These are phyloP conservation scores for Pachysandra terminalis DNA, from an alignment of 164 flowering plant species.

Conservation along the genomic window DNA sequence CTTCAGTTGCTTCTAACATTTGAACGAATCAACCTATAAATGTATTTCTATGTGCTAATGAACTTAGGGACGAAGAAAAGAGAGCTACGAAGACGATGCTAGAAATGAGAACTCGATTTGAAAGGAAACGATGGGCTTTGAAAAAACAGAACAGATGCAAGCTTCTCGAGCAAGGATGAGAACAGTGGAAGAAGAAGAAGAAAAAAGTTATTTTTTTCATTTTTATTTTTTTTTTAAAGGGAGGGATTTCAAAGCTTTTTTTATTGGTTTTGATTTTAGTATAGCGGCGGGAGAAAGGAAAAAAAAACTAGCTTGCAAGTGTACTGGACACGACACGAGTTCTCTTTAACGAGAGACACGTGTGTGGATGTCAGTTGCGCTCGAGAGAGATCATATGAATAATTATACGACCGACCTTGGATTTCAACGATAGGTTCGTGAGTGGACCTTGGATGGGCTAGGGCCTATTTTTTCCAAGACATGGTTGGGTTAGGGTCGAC, in stretches of 20 bases:
- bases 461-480: no score
- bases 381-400: no score
- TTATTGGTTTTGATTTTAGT: not conserved
- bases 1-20: conserved; percentile 1
- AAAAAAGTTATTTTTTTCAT: no score
- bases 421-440: no score
- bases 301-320: not conserved
- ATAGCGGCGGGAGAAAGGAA: not conserved
- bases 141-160: not conserved
- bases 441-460: no score
- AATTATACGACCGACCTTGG: no score
- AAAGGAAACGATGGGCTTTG: not conserved
- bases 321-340: no score
- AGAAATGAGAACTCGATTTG: not conserved
- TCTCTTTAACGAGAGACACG: no score
- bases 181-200: not conserved
- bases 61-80: not conserved
- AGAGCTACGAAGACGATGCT: not conserved
- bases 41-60: not conserved
- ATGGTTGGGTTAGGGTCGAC: no score
- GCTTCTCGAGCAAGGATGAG: not conserved
- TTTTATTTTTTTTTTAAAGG: not conserved
- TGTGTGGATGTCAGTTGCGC: no score
- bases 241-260: not conserved
- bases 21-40: not conserved